Evolutionary conservation across 495 filamentous ascomycete genomes (phyloP).

Genomic region (Wilcoxina mikolae): DNA sequence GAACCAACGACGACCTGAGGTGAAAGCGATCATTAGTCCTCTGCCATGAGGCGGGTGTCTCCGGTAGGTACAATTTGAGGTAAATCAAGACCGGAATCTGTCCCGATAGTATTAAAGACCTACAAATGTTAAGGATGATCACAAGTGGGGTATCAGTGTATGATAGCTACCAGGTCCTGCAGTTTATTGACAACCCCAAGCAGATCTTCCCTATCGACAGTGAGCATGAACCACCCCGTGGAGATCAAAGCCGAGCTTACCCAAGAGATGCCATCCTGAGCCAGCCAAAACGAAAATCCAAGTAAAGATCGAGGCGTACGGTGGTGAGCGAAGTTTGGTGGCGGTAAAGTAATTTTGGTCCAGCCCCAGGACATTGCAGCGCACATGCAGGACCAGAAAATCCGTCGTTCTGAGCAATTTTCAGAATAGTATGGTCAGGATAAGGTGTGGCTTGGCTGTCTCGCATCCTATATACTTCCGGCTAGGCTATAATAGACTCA

Average conservation of each 20-base stretch:
- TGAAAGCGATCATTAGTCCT: constrained; percentile 19
- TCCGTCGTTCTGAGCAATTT: neutral
- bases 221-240: neutral
- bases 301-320: neutral
- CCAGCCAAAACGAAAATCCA: constrained; percentile 3
- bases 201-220: constrained; percentile 61
- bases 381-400: neutral
- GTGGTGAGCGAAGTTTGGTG: neutral
- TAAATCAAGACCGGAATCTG: constrained; percentile 80
- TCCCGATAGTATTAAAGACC: constrained; percentile 97
- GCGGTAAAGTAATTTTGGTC: neutral
- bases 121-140: constrained; percentile 1
- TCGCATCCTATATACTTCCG: too few relatives aligned
- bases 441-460: neutral
- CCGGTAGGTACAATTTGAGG: constrained; percentile 74
- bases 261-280: constrained; percentile 7
- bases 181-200: constrained; percentile 88
- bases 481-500: too few relatives aligned
- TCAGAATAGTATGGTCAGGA: neutral
- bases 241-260: neutral
- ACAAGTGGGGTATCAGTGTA: constrained; percentile 1
- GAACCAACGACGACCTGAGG: constrained; percentile 90
- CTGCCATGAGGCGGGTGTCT: constrained; percentile 13
- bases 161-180: constrained; percentile 57
- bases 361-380: neutral